Base-by-base conservation (phyloP, 129 eudicot genomes). In the Calendula officinalis region DNA sequence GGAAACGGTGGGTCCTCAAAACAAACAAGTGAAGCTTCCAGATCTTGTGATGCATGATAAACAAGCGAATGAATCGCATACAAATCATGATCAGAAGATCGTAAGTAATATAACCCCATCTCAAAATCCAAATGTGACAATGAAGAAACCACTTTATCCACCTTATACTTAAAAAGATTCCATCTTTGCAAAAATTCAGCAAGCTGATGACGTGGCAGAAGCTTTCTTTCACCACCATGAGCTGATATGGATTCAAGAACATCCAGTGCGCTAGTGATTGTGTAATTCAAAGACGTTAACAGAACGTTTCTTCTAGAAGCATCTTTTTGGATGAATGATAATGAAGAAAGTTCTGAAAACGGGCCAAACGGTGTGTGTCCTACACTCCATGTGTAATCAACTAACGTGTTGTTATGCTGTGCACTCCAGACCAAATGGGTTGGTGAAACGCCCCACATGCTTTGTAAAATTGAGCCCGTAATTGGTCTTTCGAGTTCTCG, bases 361-460 rank as follows among this genome's bases (percentile, higher is more conserved):
- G 98, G 98, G 6, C 98, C 98, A 81, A 92, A 92, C 8, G 98
- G 98, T 1, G 98, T 92, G 51, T 92, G 95, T 12, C 96, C 96
- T 34, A 88, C 91, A 64, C 96, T 87, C 98, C 98, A 91, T 3
- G 98, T 91, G 60, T 91, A 91, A 50, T 91, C 98, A 61, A 91
- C 91, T 13, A 91, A 50, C 56, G 98, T 82, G 53, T 66, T 77
- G 62, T 91, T 91, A 75, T 88, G 98, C 73, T 88, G 87, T 5
- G 98, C 82, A 70, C 98, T 91, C 98, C 98, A 91, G 8, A 83
- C 77, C 75, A 85, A 43, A 73, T 91, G 98, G 3, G 95, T 91
- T 2, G 96, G 96, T 0, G 95, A 85, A 55, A 91, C 91, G 1
- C 98, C 96, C 91, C 96, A 91, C 98, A 91, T 91, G 62, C 89